Percentiles rank a stretch among this genome's conserved stretches.
Conservation (phyloP, 1,139 yeast genomes). For the Geotrichum cucujoidarum region DNA sequence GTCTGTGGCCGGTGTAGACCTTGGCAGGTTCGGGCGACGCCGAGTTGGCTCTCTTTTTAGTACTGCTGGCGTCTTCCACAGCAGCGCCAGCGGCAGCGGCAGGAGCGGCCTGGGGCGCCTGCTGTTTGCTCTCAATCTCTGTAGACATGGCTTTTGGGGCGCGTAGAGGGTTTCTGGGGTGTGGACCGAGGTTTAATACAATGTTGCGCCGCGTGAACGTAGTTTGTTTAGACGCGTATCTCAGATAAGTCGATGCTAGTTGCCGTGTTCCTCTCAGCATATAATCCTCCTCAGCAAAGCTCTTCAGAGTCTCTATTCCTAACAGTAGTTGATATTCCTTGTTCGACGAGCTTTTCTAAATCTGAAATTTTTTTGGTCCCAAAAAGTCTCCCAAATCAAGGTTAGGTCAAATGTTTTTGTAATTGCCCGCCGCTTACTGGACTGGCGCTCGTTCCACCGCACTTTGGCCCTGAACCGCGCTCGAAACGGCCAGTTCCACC, state of each 20-base stretch:
- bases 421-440: conserved; percentile 2
- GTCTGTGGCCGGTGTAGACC: background rate
- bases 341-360: no score
- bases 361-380: conserved; percentile 10
- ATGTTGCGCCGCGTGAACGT: no score
- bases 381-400: no score
- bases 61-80: background rate
- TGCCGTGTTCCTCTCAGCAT: background rate
- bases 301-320: background rate
- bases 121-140: background rate
- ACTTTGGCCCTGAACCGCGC: no score
- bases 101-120: background rate
- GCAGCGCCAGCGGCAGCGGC: background rate
- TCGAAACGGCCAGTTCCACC: no score
- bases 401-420: background rate
- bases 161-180: no score
- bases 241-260: background rate
- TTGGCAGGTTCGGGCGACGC: background rate
- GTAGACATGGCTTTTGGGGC: background rate
- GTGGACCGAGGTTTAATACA: no score
- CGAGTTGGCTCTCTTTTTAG: conserved; percentile 6
- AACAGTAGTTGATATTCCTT: no score
- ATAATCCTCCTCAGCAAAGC: background rate
- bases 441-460: no score
- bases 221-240: background rate